These are phyloP conservation scores for Leptographium flavum DNA, from an alignment of 2,329 filamentous ascomycete species.

Conservation along the genomic window DNA sequence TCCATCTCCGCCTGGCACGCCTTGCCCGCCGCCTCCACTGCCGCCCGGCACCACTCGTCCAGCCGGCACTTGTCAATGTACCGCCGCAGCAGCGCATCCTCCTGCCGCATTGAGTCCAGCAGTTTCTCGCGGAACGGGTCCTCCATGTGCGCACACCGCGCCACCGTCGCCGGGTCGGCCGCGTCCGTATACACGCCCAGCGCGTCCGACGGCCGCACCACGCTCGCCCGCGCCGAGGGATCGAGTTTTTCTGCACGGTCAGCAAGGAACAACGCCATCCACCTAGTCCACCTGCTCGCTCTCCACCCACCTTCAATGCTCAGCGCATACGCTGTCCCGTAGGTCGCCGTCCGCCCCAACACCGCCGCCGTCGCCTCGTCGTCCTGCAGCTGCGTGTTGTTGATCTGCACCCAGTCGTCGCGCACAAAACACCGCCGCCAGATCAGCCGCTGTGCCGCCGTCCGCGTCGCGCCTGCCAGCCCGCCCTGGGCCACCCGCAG, in stretches of 20 bases:
- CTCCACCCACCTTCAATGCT: conserved; percentile 44
- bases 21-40: conserved; percentile 15
- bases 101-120: conserved; percentile 54
- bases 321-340: conserved; percentile 49
- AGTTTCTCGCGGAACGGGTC: conserved; percentile 53
- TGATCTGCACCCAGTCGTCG: conserved; percentile 73
- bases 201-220: conserved; percentile 36
- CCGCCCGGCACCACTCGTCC: conserved; percentile 43
- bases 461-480: conserved; percentile 39
- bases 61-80: conserved; percentile 56
- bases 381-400: conserved; percentile 60
- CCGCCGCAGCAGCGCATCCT: conserved; percentile 51
- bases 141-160: conserved; percentile 42
- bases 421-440: conserved; percentile 79
- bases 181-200: conserved; percentile 47
- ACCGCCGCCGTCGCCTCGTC: conserved; percentile 52
- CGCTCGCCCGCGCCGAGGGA: conserved; percentile 24
- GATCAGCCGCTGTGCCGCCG: conserved; percentile 47
- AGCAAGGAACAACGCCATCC: conserved; percentile 16
- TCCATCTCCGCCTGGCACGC: conserved; percentile 14
- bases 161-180: conserved; percentile 30
- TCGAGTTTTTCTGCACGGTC: conserved; percentile 15
- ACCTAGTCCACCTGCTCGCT: conserved; percentile 1
- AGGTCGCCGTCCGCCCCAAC: conserved; percentile 53
- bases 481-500: conserved; percentile 45